phyloP scores from a whole-genome alignment of 345 rosid genomes.

The Excoecaria agallocha region DNA sequence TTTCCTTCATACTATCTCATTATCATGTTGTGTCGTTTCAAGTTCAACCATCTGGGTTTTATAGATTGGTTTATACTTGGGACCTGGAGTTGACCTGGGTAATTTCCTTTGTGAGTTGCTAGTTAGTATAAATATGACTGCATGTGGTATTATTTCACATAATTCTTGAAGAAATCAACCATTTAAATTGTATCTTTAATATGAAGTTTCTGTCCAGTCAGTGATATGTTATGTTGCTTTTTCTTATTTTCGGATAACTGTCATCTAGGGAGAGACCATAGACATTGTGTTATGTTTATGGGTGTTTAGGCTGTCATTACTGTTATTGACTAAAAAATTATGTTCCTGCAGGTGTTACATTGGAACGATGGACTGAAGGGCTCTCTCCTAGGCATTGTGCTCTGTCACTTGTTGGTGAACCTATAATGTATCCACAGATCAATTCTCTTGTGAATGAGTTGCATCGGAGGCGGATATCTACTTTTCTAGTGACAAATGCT shows the following conservation, averaged over 20 bases:
- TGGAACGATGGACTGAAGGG: conserved; percentile 76
- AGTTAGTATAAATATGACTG: neutral
- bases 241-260: neutral
- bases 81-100: neutral
- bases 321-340: conserved; percentile 11
- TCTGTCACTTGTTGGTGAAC: conserved; percentile 95
- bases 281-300: neutral
- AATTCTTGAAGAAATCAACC: too few species aligned
- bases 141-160: too few species aligned
- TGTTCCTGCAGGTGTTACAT: conserved; percentile 65
- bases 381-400: conserved; percentile 94
- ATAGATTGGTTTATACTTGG: neutral
- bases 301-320: neutral
- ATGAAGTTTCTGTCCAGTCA: neutral
- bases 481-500: conserved; percentile 95
- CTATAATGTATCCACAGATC: conserved; percentile 95
- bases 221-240: neutral
- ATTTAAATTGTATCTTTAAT: neutral
- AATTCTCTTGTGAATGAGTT: conserved; percentile 87
- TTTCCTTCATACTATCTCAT: neutral
- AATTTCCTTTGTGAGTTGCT: neutral
- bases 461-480: conserved; percentile 75
- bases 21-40: neutral
- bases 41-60: neutral
- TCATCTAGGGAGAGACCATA: neutral